Percentiles rank a stretch among this genome's conserved stretches.
phyloP scores from a whole-genome alignment of 805 yeast genomes.

The Nakazawaea wyomingensis region DNA sequence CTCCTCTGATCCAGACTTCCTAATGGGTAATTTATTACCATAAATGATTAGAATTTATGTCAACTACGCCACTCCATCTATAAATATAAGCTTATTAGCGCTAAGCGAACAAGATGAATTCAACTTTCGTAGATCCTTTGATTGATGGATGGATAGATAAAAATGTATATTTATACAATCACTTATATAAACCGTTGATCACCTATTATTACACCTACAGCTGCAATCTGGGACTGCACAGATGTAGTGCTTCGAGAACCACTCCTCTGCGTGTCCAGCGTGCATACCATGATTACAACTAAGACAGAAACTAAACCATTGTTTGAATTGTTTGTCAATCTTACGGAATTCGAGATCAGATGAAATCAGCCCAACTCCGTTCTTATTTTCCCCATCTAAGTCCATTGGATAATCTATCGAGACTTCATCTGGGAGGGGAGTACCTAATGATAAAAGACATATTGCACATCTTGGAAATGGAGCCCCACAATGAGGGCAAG shows the following conservation, averaged over 20 bases:
- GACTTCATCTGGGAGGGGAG: constrained; percentile 44
- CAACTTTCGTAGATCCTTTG: no score
- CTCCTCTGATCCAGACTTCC: no score
- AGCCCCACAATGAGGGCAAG: constrained; percentile 83
- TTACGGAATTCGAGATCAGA: constrained; percentile 16
- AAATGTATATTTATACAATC: no score
- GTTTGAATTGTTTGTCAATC: constrained; percentile 46
- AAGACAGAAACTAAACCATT: constrained; percentile 90
- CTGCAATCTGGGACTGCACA: constrained; percentile 95
- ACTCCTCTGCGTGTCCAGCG: constrained; percentile 91
- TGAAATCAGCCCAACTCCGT: constrained; percentile 16
- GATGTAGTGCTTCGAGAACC: constrained; percentile 83
- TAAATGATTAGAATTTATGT: no score
- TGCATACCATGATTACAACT: constrained; percentile 93
- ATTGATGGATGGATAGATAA: no score
- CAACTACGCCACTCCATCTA: no score
- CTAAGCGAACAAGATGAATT: no score
- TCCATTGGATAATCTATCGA: constrained; percentile 20
- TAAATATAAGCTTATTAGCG: no score
- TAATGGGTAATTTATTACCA: no score
- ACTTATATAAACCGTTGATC: not conserved
- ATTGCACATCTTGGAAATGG: constrained; percentile 89
- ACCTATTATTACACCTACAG: constrained; percentile 70
- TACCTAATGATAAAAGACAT: constrained; percentile 76
- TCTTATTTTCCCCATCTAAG: constrained; percentile 1